A percentile compares a stretch with the other conserved stretches of the same genome.
Conservation (phyloP, 2,329 filamentous ascomycete genomes). For the Hypocreales sp. region DNA sequence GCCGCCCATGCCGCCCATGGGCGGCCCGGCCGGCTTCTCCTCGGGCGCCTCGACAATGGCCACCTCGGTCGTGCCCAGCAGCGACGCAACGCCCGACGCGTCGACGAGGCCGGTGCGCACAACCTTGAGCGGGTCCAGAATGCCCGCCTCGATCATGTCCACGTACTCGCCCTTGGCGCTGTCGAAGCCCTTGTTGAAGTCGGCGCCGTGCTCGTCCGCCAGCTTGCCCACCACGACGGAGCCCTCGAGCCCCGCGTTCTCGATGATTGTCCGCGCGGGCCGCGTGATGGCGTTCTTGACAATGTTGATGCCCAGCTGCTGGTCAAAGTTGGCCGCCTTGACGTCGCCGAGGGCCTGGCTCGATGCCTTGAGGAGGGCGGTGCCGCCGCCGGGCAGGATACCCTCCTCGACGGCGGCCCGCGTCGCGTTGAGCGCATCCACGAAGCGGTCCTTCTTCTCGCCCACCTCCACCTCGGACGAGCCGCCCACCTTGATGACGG, state of each 20-base stretch:
- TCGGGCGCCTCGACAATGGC: constrained; percentile 93
- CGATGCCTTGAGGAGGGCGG: constrained; percentile 92
- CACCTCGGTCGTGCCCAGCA: constrained; percentile 95
- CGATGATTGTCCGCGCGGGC: constrained; percentile 86
- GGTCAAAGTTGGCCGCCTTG: constrained; percentile 93
- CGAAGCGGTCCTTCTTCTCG: constrained; percentile 99
- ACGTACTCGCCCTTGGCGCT: constrained; percentile 95
- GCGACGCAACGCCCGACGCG: constrained; percentile 87
- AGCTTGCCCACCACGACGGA: constrained; percentile 97
- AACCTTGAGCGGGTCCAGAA: constrained; percentile 98
- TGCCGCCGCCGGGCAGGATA: constrained; percentile 96
- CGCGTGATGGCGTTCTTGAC: constrained; percentile 96
- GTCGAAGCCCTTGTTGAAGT: constrained; percentile 99
- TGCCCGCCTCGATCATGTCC: constrained; percentile 94
- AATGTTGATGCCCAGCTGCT: constrained; percentile 95
- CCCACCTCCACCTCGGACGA: constrained; percentile 96
- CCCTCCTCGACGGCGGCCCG: constrained; percentile 97
- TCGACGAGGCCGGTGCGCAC: constrained; percentile 92
- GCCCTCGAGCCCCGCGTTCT: constrained; percentile 94
- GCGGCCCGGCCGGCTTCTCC: constrained; percentile 56
- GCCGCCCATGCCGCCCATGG: constrained; percentile 52
- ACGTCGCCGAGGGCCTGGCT: constrained; percentile 70
- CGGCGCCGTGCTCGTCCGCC: constrained; percentile 74
- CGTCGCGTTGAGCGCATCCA: constrained; percentile 94
- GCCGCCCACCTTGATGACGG: constrained; percentile 98